phyloP scores from a whole-genome alignment of 2,329 filamentous ascomycete species.

The Cadophora malorum region DNA sequence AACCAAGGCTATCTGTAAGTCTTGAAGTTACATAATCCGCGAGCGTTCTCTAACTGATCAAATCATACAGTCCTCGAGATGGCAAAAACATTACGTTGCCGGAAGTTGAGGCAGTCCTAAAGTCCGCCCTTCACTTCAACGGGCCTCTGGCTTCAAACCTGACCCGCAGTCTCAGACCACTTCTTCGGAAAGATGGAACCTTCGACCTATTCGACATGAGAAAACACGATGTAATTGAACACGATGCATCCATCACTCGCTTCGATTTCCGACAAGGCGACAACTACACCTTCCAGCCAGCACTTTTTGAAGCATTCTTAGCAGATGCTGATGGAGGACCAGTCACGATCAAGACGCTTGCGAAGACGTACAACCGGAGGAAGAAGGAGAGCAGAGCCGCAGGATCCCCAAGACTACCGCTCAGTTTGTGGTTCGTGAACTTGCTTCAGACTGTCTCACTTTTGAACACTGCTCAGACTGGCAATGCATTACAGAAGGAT shows the following conservation, averaged over 20 bases:
- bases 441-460: slow-evolving; percentile 27
- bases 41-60: background rate
- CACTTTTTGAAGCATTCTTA: slow-evolving; percentile 25
- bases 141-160: slow-evolving; percentile 16
- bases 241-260: slow-evolving; percentile 28
- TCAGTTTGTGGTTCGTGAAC: slow-evolving; percentile 28
- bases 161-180: slow-evolving; percentile 17
- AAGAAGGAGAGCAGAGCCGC: slow-evolving; percentile 28
- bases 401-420: slow-evolving; percentile 23
- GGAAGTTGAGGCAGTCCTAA: slow-evolving; percentile 22
- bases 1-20: slow-evolving; percentile 33
- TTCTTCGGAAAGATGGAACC: slow-evolving; percentile 28
- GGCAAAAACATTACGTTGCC: slow-evolving; percentile 30
- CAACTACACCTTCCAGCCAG: slow-evolving; percentile 30
- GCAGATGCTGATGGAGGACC: slow-evolving; percentile 27
- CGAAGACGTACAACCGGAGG: slow-evolving; percentile 27
- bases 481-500: slow-evolving; percentile 16
- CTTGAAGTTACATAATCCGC: background rate
- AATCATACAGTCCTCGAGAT: slow-evolving; percentile 25
- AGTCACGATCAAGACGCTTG: slow-evolving; percentile 24
- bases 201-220: slow-evolving; percentile 29
- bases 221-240: slow-evolving; percentile 30
- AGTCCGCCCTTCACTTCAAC: slow-evolving; percentile 23
- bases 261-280: slow-evolving; percentile 28
- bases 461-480: slow-evolving; percentile 27